Base-by-base conservation (phyloP, 2,329 filamentous ascomycete species). In the Colletotrichum eremochloae region DNA sequence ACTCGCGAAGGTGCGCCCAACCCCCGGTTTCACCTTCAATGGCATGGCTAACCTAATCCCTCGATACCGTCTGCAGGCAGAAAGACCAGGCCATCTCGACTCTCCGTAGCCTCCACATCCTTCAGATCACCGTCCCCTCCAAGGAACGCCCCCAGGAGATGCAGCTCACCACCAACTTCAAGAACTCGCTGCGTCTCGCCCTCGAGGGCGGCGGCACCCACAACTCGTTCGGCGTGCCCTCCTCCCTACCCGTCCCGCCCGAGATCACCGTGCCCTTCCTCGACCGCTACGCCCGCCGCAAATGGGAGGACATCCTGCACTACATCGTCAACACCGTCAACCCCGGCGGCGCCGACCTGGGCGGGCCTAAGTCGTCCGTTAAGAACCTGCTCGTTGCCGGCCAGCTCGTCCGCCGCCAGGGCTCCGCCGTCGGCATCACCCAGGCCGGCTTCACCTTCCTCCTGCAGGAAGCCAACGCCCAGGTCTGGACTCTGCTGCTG, bases 241-340 rank as follows among this genome's bases (percentile, higher is more conserved):
- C 93, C 24, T 87, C 86, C 15, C 87, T 91, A 9, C 86, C 90
- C 4, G 86, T 90, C 44, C 88, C 90, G 52, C 84, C 87, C 67
- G 88, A 90, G 61, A 89, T 96, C 61, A 90, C 92, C 71, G 82
- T 95, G 14, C 78, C 88, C 1, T 94, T 93, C 76, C 88, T 99
- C 69, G 96, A 99, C 79, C 88, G 91, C 38, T 97, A 96, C 82
- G 95, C 96, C 6, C 90, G 94, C 67, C 90, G 89, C 77, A 95
- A 97, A 79, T 99, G 96, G 95, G 97, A 99, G 81, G 93, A 94
- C 36, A 97, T 99, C 38, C 83, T 99, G 60, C 96, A 98, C 81
- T 99, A 95, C 79, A 95, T 99, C 80, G 96, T 99, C 29, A 93
- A 92, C 70, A 92, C 90, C 73, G 92, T 93, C 11, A 82, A 83